phyloP scores from a whole-genome alignment of 345 rosid species.

The Reutealis trisperma region DNA sequence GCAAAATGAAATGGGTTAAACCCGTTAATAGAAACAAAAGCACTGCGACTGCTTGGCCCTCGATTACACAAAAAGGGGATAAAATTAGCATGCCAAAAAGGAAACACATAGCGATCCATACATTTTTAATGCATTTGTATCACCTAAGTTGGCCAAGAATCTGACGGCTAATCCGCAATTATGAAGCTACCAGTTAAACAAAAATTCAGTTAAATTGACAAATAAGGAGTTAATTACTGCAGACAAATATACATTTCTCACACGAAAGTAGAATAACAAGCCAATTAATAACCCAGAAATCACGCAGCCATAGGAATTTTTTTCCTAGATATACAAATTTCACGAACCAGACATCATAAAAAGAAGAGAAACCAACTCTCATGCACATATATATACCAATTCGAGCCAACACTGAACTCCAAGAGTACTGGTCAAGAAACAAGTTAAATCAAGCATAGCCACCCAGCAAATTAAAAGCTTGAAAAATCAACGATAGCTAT shows the following conservation, averaged over 20 bases:
- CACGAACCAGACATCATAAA: background rate
- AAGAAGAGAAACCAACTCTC: slow-evolving; percentile 11
- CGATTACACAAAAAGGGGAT: background rate
- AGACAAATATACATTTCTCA: background rate
- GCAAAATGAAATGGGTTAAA: slow-evolving; percentile 1
- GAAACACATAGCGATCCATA: background rate
- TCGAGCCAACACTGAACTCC: background rate
- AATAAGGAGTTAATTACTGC: background rate
- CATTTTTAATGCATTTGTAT: background rate
- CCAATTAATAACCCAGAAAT: background rate
- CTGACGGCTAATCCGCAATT: slow-evolving; percentile 8
- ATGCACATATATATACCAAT: slow-evolving; percentile 13
- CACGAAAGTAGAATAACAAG: background rate
- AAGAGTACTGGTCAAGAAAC: background rate
- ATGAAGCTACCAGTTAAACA: slow-evolving; percentile 14
- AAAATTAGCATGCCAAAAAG: background rate
- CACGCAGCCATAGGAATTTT: background rate
- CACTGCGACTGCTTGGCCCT: background rate
- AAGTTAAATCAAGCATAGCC: background rate
- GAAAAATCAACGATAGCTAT: slow-evolving; percentile 3
- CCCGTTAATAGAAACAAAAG: background rate
- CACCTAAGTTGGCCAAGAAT: slow-evolving; percentile 12
- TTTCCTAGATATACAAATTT: background rate
- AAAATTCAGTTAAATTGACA: slow-evolving; percentile 4
- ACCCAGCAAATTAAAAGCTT: background rate